phyloP scores from a whole-genome alignment of 495 filamentous ascomycete genomes.

The Penicillium antarcticum region DNA sequence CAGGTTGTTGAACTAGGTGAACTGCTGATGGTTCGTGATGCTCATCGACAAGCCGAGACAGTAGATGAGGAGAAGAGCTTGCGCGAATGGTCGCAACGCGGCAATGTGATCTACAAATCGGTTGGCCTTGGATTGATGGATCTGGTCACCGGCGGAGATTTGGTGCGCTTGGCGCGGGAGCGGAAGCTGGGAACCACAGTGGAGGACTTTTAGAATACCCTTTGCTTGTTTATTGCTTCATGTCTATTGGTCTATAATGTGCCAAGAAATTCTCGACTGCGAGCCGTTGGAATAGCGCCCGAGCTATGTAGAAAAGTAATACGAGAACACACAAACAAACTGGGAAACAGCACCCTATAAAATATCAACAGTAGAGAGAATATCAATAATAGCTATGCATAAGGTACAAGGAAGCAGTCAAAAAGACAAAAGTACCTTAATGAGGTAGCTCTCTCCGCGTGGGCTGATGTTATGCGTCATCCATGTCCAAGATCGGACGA shows the following conservation, averaged over 20 bases:
- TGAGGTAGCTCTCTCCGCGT: not conserved
- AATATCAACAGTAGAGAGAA: too few relatives aligned
- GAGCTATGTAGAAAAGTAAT: too few relatives aligned
- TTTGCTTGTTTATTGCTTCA: not conserved
- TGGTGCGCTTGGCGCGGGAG: conserved; percentile 70
- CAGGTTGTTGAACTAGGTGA: conserved; percentile 87
- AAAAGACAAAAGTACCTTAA: too few relatives aligned
- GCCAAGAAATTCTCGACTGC: too few relatives aligned
- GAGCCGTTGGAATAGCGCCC: too few relatives aligned
- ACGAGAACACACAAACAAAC: too few relatives aligned
- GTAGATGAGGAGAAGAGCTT: conserved; percentile 53
- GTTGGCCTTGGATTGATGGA: conserved; percentile 49
- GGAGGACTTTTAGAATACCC: conserved; percentile 44
- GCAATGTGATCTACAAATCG: conserved; percentile 66
- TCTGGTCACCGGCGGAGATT: conserved; percentile 65
- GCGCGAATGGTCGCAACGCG: conserved; percentile 67
- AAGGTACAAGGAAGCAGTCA: too few relatives aligned
- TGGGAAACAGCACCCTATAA: too few relatives aligned
- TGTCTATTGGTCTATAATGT: not conserved
- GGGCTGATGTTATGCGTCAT: conserved; percentile 5
- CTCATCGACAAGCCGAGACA: conserved; percentile 30
- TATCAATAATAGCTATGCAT: too few relatives aligned
- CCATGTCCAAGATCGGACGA: not conserved
- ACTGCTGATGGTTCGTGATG: conserved; percentile 67
- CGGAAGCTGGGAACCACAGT: conserved; percentile 71